Evolutionary conservation across 1,284 basidiomycete genomes (phyloP).

Genomic region (Sphaerobolus stellatus): DNA sequence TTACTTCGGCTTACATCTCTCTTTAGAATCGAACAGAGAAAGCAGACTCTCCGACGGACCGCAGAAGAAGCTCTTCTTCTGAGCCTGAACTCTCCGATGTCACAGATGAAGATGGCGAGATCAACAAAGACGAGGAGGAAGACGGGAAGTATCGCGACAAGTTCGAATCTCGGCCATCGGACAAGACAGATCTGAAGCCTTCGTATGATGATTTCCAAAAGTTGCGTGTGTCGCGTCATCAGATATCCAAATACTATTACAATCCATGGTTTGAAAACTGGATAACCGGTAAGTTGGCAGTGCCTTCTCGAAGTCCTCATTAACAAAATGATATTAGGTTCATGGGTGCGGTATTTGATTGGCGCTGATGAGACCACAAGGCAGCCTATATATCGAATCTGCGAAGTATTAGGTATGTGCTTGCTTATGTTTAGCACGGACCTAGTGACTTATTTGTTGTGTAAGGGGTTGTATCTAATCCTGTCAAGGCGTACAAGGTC

Average conservation of each 20-base stretch:
- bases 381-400: constrained; percentile 76
- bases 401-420: constrained; percentile 69
- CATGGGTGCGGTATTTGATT: constrained; percentile 79
- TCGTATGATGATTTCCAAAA: constrained; percentile 56
- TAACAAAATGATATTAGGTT: constrained; percentile 48
- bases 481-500: constrained; percentile 71
- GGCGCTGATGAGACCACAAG: constrained; percentile 53
- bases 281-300: constrained; percentile 58
- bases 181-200: constrained; percentile 53
- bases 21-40: constrained; percentile 13
- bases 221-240: constrained; percentile 61
- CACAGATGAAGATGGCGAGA: constrained; percentile 79
- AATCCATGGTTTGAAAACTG: constrained; percentile 78
- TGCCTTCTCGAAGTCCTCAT: constrained; percentile 26
- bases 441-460: constrained; percentile 10
- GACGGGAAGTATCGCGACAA: constrained; percentile 79
- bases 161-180: constrained; percentile 35
- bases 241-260: constrained; percentile 62
- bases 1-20: neutral
- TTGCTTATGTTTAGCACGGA: constrained; percentile 16
- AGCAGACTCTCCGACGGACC: constrained; percentile 19
- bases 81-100: constrained; percentile 32
- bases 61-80: constrained; percentile 14
- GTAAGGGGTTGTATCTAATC: constrained; percentile 50
- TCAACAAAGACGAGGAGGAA: constrained; percentile 64